Evolutionary conservation across 495 filamentous ascomycete species (phyloP), one percentile per base, ranked within the genome.

Genomic region (Hyaloscypha variabilis): DNA sequence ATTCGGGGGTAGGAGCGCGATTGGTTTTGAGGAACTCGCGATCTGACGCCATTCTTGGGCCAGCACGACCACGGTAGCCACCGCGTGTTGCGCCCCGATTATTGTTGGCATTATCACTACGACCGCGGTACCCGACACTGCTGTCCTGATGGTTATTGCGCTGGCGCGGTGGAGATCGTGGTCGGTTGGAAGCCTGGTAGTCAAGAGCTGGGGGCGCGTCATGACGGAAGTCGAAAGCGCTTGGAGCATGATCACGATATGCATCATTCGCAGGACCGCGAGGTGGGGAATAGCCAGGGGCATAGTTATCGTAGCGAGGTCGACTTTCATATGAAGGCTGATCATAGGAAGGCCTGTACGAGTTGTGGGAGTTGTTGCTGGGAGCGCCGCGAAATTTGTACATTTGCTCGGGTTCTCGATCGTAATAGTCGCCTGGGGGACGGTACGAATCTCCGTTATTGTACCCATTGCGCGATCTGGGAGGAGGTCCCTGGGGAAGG

Each of bases 1-100:
- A 30, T 26, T 74, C 72, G 36, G 72, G 72, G 11, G 72, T 74
- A 8, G 65, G 67, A 25, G 50, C 69, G 25, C 72, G 72, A 26
- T 70, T 71, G 19, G 39, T 53, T 26, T 65, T 62, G 26, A 74
- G 54, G 30, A 74, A 72, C 0, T 64, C 67, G 17, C 72, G 64
- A 34, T 74, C 66, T 10, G 72, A 67, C 11, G 72, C 72, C 55
- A 56, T 51, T 65, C 65, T 66, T n/a, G 66, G 63, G 23, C 67
- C 67, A 53, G 56, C 65, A 21, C 70, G 67, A 58, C 70, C 70
- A 30, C 68, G 70, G 54, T 67, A 67, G 23, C 67, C 63, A 36
- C 65, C 67, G 21, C 70, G 70, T 6, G 60, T 49, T 53, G 51
- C 51, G 34, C 59, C 28, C 6, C 31, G 26, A 17, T 57, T 56